These are phyloP conservation scores for Phytopythium aichiense DNA, from an alignment of 352 stramenopile species.

Conservation along the genomic window DNA sequence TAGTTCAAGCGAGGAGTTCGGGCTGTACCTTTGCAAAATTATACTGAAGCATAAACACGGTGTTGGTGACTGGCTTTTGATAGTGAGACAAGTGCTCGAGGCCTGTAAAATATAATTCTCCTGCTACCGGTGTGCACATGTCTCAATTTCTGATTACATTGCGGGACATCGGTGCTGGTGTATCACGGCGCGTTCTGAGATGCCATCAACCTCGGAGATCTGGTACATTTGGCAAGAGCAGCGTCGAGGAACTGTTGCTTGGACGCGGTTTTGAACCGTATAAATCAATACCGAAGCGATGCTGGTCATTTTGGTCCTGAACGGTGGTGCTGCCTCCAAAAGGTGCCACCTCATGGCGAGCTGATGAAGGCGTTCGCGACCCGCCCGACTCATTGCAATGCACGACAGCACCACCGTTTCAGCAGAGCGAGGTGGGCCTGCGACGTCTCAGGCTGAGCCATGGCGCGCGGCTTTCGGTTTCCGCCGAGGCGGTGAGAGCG, in stretches of 20 bases:
- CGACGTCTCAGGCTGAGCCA: background rate
- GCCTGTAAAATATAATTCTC: background rate
- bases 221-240: background rate
- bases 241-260: background rate
- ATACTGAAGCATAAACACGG: background rate
- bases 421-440: background rate
- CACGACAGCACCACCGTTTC: background rate
- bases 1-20: background rate
- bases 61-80: background rate
- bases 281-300: background rate
- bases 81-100: background rate
- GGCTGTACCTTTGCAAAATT: background rate
- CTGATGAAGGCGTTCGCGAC: background rate
- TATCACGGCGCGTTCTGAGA: background rate
- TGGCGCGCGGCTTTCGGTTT: background rate
- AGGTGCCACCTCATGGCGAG: background rate
- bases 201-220: background rate
- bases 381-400: background rate
- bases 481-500: background rate
- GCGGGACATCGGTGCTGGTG: background rate
- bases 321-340: background rate
- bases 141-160: constrained; percentile 1
- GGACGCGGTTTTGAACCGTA: background rate
- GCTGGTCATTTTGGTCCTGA: background rate
- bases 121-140: background rate